Evolutionary conservation across 2,329 filamentous ascomycete species (phyloP).

Genomic region (Aspergillus sergii): DNA sequence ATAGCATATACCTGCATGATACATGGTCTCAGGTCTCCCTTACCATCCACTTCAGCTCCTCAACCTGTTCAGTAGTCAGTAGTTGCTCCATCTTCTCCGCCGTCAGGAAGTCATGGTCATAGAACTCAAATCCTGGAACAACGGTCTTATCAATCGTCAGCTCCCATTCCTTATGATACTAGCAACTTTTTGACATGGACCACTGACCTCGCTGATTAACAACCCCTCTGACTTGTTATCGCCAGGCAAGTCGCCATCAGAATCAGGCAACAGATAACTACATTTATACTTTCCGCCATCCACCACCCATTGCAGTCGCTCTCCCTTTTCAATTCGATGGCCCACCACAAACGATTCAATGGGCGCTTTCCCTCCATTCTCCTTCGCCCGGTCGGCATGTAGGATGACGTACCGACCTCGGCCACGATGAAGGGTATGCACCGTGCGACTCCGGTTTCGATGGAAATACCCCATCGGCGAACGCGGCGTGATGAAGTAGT

Average conservation of each 20-base stretch:
- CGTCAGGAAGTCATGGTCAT: constrained; percentile 68
- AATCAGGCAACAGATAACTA: constrained; percentile 59
- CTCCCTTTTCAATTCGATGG: constrained; percentile 57
- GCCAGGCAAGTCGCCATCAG: constrained; percentile 31
- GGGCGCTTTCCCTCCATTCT: constrained; percentile 42
- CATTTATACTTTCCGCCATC: constrained; percentile 70
- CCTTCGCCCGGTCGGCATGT: constrained; percentile 53
- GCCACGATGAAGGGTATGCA: constrained; percentile 67
- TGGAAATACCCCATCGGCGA: constrained; percentile 64
- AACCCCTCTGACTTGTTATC: constrained; percentile 51
- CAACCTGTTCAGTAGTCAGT: constrained; percentile 53
- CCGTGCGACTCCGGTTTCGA: constrained; percentile 62
- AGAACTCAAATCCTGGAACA: constrained; percentile 68
- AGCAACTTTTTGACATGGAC: constrained; percentile 12
- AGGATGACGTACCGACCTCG: constrained; percentile 67
- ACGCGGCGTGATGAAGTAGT: constrained; percentile 63
- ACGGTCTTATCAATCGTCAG: constrained; percentile 51
- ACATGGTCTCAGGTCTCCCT: neutral
- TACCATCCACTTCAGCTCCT: constrained; percentile 48
- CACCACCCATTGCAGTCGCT: constrained; percentile 69
- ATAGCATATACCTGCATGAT: neutral
- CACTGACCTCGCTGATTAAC: constrained; percentile 62
- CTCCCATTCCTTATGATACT: neutral
- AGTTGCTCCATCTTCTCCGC: constrained; percentile 54
- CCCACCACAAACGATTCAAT: constrained; percentile 69